Conservation (phyloP, 1,284 basidiomycete species). For the Chondrostereum purpureum region DNA sequence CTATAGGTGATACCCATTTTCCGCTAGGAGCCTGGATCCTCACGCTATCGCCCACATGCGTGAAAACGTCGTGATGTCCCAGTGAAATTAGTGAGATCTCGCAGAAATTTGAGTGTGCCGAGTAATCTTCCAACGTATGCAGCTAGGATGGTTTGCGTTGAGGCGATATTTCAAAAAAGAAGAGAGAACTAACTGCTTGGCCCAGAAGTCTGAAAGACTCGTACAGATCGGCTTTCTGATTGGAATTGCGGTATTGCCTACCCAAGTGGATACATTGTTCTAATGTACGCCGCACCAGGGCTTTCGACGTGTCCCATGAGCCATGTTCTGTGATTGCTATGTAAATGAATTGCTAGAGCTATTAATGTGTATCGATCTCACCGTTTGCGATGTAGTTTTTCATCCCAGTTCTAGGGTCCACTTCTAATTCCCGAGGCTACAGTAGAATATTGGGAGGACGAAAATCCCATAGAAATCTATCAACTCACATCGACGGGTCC, state of each 20-base stretch:
- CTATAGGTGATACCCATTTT: constrained; percentile 71
- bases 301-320: constrained; percentile 84
- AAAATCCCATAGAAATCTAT: neutral
- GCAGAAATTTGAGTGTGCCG: constrained; percentile 88
- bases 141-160: constrained; percentile 35
- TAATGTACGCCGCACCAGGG: constrained; percentile 74
- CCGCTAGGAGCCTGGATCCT: constrained; percentile 76
- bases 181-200: constrained; percentile 40
- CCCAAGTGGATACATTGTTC: constrained; percentile 66
- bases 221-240: constrained; percentile 70
- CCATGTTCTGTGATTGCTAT: too few relatives aligned
- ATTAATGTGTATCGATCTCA: too few relatives aligned
- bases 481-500: constrained; percentile 58
- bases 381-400: constrained; percentile 95
- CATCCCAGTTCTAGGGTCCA: constrained; percentile 87
- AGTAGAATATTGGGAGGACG: constrained; percentile 4
- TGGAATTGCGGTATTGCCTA: constrained; percentile 48
- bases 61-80: constrained; percentile 75
- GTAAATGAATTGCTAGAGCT: too few relatives aligned
- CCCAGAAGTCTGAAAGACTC: constrained; percentile 80
- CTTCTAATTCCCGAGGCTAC: constrained; percentile 76
- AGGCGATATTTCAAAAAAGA: constrained; percentile 1
- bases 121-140: constrained; percentile 82
- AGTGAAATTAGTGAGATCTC: constrained; percentile 72
- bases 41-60: constrained; percentile 84